Conservation (phyloP, 345 rosid genomes). For the Cardiospermum halicacabum region DNA sequence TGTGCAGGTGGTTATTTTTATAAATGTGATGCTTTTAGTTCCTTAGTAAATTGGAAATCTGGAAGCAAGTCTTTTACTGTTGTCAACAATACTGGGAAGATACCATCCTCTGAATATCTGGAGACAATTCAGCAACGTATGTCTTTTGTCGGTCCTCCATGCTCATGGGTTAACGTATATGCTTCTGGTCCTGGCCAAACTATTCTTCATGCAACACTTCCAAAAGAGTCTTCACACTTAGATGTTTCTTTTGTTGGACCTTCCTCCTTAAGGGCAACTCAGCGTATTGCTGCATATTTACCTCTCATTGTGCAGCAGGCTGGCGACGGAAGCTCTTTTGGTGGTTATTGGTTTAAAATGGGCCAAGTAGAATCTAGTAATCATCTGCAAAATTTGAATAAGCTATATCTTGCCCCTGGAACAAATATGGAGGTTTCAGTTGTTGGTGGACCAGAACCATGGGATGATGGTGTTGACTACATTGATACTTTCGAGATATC, state of each 20-base stretch:
- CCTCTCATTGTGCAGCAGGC: slow-evolving; percentile 64
- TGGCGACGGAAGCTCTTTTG: slow-evolving; percentile 75
- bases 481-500: slow-evolving; percentile 49
- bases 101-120: slow-evolving; percentile 27
- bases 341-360: slow-evolving; percentile 77
- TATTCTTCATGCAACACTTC: slow-evolving; percentile 67
- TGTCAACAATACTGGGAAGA: slow-evolving; percentile 49
- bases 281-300: slow-evolving; percentile 65
- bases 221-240: slow-evolving; percentile 49
- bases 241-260: slow-evolving; percentile 53
- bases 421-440: slow-evolving; percentile 65
- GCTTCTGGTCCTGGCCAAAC: slow-evolving; percentile 73
- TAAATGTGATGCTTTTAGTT: slow-evolving; percentile 74
- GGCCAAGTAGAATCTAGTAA: slow-evolving; percentile 35
- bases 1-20: slow-evolving; percentile 66
- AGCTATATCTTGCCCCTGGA: slow-evolving; percentile 79
- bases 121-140: slow-evolving; percentile 25
- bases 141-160: slow-evolving; percentile 49
- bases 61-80: slow-evolving; percentile 65
- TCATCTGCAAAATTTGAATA: slow-evolving; percentile 42
- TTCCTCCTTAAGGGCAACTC: slow-evolving; percentile 60
- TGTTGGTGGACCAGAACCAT: slow-evolving; percentile 83
- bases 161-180: slow-evolving; percentile 66
- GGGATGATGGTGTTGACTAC: slow-evolving; percentile 60
- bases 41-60: slow-evolving; percentile 67